phyloP scores from a whole-genome alignment of 2,329 filamentous ascomycete species.

The Aspergillus niger region DNA sequence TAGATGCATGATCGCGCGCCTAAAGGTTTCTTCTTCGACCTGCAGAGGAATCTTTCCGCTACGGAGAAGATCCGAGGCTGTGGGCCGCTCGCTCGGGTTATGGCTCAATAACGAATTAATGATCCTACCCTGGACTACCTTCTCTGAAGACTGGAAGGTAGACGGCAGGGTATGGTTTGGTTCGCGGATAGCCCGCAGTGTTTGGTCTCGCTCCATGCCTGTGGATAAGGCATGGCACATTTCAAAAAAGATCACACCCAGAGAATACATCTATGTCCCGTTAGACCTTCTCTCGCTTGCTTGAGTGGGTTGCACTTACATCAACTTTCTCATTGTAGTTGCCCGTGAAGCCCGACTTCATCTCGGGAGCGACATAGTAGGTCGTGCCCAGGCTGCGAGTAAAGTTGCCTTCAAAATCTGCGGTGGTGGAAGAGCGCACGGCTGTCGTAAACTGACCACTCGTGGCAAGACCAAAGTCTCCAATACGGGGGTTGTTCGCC shows the following conservation, averaged over 20 bases:
- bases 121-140: slow-evolving; percentile 70
- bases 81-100: slow-evolving; percentile 78
- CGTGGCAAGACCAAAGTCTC: slow-evolving; percentile 93
- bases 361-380: slow-evolving; percentile 90
- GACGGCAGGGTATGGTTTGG: slow-evolving; percentile 68
- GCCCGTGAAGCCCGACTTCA: slow-evolving; percentile 72
- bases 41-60: slow-evolving; percentile 86
- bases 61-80: slow-evolving; percentile 76
- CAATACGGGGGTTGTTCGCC: slow-evolving; percentile 88
- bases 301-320: slow-evolving; percentile 50
- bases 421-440: slow-evolving; percentile 39
- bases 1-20: slow-evolving; percentile 76
- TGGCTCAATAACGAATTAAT: slow-evolving; percentile 79
- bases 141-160: slow-evolving; percentile 71
- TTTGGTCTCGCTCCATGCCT: slow-evolving; percentile 63
- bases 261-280: slow-evolving; percentile 74
- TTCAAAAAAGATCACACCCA: slow-evolving; percentile 97
- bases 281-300: background rate
- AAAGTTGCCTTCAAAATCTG: slow-evolving; percentile 43
- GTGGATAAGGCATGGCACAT: slow-evolving; percentile 74
- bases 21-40: slow-evolving; percentile 89
- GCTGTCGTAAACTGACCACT: slow-evolving; percentile 66
- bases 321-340: slow-evolving; percentile 94
- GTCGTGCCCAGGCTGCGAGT: slow-evolving; percentile 70
- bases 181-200: slow-evolving; percentile 70